Base-by-base conservation (phyloP, 1,284 basidiomycete species). In the Rhodotorula sp. region DNA sequence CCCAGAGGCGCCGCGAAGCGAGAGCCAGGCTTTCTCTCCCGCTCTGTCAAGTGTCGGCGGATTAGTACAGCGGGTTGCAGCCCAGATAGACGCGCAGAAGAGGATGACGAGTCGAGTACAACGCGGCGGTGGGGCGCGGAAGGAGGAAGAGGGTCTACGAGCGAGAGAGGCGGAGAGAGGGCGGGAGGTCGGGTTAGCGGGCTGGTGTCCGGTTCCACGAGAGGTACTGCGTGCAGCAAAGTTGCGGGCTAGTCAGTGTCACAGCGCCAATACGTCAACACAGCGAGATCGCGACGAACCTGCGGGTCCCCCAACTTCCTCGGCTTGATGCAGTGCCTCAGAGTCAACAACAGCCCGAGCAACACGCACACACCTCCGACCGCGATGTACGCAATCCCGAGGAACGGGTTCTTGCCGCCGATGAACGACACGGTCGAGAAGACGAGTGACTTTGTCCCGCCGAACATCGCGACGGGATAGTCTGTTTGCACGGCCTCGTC, bases 341-440 rank as follows among this genome's bases (percentile, higher is more conserved):
- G 86, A n/a, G 93, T 92, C 37, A 96, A 93, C 18, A 88, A 84
- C 62, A 97, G 81, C 9, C 92, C 94, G 46, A 99, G 86, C 18
- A 92, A 82, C 40, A 98, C 88, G 78, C 96, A 96, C 26, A 98
- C 83, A 16, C 85, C 87, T 1, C 94, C 89, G 0, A 93, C 88
- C 26, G 88, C 94, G 64, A 99, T 89, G 79, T 98, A 99, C 5
- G 94, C 91, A 88, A 94, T 94, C 13, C 96, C 96, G 31, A 99
- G 84, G 87, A 99, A 98, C 1, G 93, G 88, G 77, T 95, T 95
- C 82, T 95, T 94, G 37, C 96, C 96, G 28, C 96, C 96, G 77
- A 97, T 92, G 93, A 95, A 99, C 1, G 94, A 92, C 6, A 95
- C 92, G 1, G 95, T 99, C 59, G 92, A 94, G 75, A 99, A 91